These are phyloP conservation scores for Yamadazyma nakazawae DNA, from an alignment of 805 yeast species.

Conservation along the genomic window DNA sequence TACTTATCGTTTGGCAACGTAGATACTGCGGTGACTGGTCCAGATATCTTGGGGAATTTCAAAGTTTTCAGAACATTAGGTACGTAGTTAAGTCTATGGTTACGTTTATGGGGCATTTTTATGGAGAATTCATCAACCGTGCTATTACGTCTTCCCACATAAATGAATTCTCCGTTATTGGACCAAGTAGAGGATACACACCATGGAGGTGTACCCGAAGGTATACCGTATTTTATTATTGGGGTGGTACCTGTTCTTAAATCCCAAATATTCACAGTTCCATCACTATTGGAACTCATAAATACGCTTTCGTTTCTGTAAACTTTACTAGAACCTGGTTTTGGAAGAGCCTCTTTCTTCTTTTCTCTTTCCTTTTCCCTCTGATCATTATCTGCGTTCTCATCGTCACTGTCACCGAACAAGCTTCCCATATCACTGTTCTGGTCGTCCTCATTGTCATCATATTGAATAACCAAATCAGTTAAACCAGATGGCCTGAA, in stretches of 20 bases:
- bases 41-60: constrained; percentile 81
- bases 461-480: constrained; percentile 34
- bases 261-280: constrained; percentile 82
- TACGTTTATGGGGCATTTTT: constrained; percentile 48
- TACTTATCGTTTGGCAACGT: constrained; percentile 80
- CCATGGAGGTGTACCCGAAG: constrained; percentile 86
- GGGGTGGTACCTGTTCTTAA: constrained; percentile 41
- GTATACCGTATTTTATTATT: constrained; percentile 51
- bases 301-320: constrained; percentile 49
- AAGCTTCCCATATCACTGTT: constrained; percentile 44
- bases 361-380: constrained; percentile 12
- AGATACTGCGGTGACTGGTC: constrained; percentile 79
- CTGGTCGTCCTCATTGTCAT: constrained; percentile 17
- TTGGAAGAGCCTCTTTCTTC: constrained; percentile 8
- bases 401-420: constrained; percentile 42
- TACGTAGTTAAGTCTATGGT: constrained; percentile 12
- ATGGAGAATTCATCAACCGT: constrained; percentile 74
- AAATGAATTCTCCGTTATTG: constrained; percentile 70
- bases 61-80: constrained; percentile 56
- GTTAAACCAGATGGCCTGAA: constrained; percentile 60
- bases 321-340: constrained; percentile 20
- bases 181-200: constrained; percentile 90
- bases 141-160: constrained; percentile 86
- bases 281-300: constrained; percentile 80
- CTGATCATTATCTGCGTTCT: constrained; percentile 15